These are phyloP conservation scores for Phytophthora europaea DNA, from an alignment of 352 stramenopile species.

Conservation along the genomic window DNA sequence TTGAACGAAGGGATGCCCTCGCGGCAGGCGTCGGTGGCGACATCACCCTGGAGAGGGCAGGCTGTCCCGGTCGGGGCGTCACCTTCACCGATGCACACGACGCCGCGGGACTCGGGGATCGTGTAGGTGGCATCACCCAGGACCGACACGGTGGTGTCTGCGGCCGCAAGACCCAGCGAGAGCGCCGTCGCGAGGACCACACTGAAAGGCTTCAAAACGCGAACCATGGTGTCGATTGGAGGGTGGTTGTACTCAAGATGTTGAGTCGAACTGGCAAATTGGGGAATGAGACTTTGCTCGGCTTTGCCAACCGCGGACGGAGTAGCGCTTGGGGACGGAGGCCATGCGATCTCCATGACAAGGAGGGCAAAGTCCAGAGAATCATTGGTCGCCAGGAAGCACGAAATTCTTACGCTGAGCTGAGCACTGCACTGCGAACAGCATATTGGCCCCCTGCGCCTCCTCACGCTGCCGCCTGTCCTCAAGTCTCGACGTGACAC, in stretches of 20 bases:
- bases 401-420: slow-evolving; percentile 12
- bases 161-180: slow-evolving; percentile 24
- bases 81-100: slow-evolving; percentile 31
- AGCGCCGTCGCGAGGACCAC: slow-evolving; percentile 24
- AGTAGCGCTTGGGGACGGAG: background rate
- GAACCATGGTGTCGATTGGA: slow-evolving; percentile 30
- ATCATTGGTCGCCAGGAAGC: slow-evolving; percentile 2
- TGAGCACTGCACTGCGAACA: background rate
- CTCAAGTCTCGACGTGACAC: slow-evolving; percentile 32
- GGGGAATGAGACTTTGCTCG: slow-evolving; percentile 33
- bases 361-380: slow-evolving; percentile 4
- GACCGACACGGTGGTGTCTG: slow-evolving; percentile 41
- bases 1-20: slow-evolving; percentile 53
- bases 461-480: slow-evolving; percentile 25
- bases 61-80: slow-evolving; percentile 28
- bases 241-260: slow-evolving; percentile 34
- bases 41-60: slow-evolving; percentile 43
- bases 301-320: background rate
- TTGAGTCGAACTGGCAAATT: slow-evolving; percentile 40
- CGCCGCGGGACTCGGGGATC: slow-evolving; percentile 25
- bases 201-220: slow-evolving; percentile 37
- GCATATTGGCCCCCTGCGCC: background rate
- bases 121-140: slow-evolving; percentile 53
- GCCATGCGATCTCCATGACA: slow-evolving; percentile 1
- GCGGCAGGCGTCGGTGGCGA: slow-evolving; percentile 33